Evolutionary conservation across 2,329 filamentous ascomycete genomes (phyloP), one percentile per base, ranked within the genome.

Genomic region (Ophiocordyceps robertsii): DNA sequence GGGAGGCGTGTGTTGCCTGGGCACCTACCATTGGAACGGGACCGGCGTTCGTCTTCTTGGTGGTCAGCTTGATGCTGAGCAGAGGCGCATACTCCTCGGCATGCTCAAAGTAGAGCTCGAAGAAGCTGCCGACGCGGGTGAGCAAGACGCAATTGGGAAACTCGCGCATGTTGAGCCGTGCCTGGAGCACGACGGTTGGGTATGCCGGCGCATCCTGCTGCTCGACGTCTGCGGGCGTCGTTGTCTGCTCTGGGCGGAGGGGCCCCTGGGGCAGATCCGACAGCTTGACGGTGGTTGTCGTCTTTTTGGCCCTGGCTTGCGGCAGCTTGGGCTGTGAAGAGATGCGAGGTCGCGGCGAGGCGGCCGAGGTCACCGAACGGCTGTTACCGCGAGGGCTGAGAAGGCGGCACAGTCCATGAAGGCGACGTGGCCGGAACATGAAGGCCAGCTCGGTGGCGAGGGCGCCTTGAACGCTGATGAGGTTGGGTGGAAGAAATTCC

Each of bases 21-120:
- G 19, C 19, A 50, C 58, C 54, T 67, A 89, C 84, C 90, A 98
- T 96, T 6, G 89, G 68, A 16, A 98, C 85, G 19, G 77, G 74
- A 1, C 83, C 84, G 9, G 80, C 80, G 49, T 66, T 84, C n/a
- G 84, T 87, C 61, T 79, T 88, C 59, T 86, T 92, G 43, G 75
- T 75, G 3, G 83, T 80, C 43, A 94, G 79, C 61, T 95, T 96
- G 55, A 98, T 66, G 53, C 88, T 92, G 49, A 98, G 70, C 37
- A 94, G 68, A 1, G 88, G 84, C 2, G 84, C 90, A 59, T 83
- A 84, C 56, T 95, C 81, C 45, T 94, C 84, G 11, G 93, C 92
- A 59, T 98, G 89, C 53, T 94, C 84, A 60, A 96, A 93, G 65
- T 98, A 98, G 45, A 98, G 68, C 74, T 98, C 92, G 63, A 96